A percentile compares a stretch with the other conserved stretches of the same genome.
Conservation (phyloP, 1,139 yeast species). For the Saccharomycopsis phalli region DNA sequence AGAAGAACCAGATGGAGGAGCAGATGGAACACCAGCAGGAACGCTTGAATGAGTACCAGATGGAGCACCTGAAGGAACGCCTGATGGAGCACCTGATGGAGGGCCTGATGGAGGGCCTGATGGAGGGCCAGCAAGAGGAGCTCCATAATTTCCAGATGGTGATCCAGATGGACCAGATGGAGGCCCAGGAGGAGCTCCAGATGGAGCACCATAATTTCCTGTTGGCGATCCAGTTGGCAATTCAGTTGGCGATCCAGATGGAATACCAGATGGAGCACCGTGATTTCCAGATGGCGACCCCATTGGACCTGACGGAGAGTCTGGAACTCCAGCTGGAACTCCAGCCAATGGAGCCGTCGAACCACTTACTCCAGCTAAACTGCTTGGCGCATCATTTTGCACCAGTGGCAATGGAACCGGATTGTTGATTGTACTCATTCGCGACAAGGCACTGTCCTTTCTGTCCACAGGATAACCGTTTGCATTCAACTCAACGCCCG, state of each 20-base stretch:
- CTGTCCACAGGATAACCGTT: conserved; percentile 13
- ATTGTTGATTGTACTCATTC: background rate
- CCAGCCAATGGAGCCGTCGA: too few species aligned
- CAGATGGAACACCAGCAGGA: background rate
- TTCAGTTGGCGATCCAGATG: background rate
- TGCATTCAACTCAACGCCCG: background rate
- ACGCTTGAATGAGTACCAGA: background rate
- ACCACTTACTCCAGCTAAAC: too few species aligned
- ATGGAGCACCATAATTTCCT: background rate
- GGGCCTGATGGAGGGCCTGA: background rate
- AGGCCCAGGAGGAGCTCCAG: too few species aligned
- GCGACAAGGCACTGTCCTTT: conserved; percentile 3
- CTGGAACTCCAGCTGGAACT: too few species aligned
- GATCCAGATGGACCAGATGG: too few species aligned
- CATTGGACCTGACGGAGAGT: too few species aligned
- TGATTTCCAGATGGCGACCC: too few species aligned
- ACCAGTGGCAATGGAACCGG: too few species aligned
- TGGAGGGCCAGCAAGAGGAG: background rate
- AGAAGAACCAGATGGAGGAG: background rate
- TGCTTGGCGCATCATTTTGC: too few species aligned
- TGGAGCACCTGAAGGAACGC: background rate
- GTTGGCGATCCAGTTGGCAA: background rate
- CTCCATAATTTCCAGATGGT: too few species aligned
- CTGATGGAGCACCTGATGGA: background rate
- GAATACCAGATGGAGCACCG: background rate